Base-by-base conservation (phyloP, 164 flowering plant genomes). In the Nymphaea colorata region DNA sequence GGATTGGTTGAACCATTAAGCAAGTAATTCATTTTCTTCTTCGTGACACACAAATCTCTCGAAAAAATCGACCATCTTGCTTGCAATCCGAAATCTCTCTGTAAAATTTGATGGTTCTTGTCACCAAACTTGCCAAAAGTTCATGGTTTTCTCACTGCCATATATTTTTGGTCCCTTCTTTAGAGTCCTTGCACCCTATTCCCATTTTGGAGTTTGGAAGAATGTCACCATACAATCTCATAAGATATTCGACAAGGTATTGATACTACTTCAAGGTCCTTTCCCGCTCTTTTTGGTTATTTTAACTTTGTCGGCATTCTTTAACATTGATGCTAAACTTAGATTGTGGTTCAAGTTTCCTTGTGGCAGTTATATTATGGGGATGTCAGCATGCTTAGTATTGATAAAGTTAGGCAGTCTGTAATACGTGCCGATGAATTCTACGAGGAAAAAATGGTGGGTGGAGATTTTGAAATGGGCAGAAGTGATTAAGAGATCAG, bases 281-380 rank as follows among this genome's bases (percentile, higher is more conserved):
- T 7, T 6, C 12, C 12, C 12, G 55, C 55, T 47, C 7, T 47
- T 47, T 7, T 47, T 47, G 55, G 55, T 47, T 12, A 47, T 25
- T 47, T 47, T 4, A 12, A 47, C 12, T 47, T 12, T 12, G 12
- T 47, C 2, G 12, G 55, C 3, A 41, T 7, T 12, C 12, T 47
- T 12, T 4, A 47, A 47, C 55, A 47, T 47, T 47, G 55, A 47
- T 47, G 11, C 55, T 47, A 47, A 12, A 47, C 55, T 47, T 47
- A 47, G 55, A 2, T 47, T 47, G 12, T 4, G 55, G 55, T 12
- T 47, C 55, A 12, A 2, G 11, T 47, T 47, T 47, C 5, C 12
- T 47, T 12, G 55, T 64, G 70, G 70, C 77, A 76, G 83, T 62
- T 64, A 25, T 59, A 75, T 67, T 41, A 44, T 65, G 67, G 73